Percentiles rank a stretch among this genome's conserved stretches.
phyloP scores from a whole-genome alignment of 495 filamentous ascomycete genomes.

The Hypoxylon trugodes region DNA sequence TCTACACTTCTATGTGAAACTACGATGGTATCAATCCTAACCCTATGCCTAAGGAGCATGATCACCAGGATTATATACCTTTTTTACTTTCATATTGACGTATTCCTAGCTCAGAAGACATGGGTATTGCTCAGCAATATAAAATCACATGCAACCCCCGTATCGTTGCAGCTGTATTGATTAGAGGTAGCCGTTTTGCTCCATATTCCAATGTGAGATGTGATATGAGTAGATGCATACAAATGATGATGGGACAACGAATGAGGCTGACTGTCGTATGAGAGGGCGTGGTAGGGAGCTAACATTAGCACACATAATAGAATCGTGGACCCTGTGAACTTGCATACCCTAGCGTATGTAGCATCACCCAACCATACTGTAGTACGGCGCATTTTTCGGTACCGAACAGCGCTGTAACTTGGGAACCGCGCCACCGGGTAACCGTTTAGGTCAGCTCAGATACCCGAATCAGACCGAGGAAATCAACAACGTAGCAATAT shows the following conservation, averaged over 20 bases:
- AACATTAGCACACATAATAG: neutral
- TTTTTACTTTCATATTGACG: no score
- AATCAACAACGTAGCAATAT: neutral
- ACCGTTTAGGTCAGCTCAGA: neutral
- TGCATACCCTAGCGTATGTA: neutral
- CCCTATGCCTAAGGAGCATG: no score
- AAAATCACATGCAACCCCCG: neutral
- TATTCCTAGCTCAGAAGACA: no score
- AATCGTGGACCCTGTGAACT: no score
- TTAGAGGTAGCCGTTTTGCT: no score
- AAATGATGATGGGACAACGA: neutral
- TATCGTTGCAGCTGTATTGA: no score
- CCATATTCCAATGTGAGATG: neutral
- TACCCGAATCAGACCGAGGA: neutral
- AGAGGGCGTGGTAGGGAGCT: neutral
- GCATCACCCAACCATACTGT: neutral
- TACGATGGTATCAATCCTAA: no score
- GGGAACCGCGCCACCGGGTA: neutral
- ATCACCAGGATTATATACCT: no score
- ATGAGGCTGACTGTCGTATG: neutral
- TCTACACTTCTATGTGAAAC: no score
- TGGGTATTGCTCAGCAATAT: no score
- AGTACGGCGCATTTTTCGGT: neutral
- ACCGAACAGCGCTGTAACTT: neutral
- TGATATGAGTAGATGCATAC: neutral